phyloP scores from a whole-genome alignment of 345 rosid genomes.

The Eucalyptus erythrocorys region DNA sequence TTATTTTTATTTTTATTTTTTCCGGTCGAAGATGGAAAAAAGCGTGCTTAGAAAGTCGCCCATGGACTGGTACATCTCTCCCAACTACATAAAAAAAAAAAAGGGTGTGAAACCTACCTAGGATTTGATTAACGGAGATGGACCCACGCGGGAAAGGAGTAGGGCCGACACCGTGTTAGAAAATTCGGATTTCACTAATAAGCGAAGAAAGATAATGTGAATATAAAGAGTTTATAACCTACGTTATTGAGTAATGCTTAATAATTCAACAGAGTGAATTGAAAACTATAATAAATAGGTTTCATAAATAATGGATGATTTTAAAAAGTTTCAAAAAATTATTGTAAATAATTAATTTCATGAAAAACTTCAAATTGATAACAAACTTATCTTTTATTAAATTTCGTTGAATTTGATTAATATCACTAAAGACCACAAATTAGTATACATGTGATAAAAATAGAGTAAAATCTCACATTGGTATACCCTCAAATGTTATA shows the following conservation, averaged over 20 bases:
- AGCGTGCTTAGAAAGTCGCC: background rate
- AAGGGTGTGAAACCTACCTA: background rate
- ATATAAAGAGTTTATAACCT: fast-evolving
- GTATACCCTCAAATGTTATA: background rate
- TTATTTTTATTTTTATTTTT: too few relatives aligned
- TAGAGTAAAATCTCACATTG: fast-evolving
- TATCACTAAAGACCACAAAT: fast-evolving
- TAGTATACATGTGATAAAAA: fast-evolving
- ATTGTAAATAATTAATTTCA: background rate
- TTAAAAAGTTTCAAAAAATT: too few relatives aligned
- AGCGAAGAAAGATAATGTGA: fast-evolving
- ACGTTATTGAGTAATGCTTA: fast-evolving
- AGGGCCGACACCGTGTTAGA: background rate
- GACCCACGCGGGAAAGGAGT: background rate
- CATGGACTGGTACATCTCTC: background rate
- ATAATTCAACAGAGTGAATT: fast-evolving
- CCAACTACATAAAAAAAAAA: too few relatives aligned
- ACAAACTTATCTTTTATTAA: too few relatives aligned
- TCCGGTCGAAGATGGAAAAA: background rate
- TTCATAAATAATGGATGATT: fast-evolving
- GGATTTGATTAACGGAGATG: background rate
- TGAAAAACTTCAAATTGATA: fast-evolving
- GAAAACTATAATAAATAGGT: fast-evolving
- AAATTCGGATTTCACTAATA: background rate
- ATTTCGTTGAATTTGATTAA: too few relatives aligned